Base-by-base conservation (phyloP, 441 rosid genomes). In the Biscutella laevigata region DNA sequence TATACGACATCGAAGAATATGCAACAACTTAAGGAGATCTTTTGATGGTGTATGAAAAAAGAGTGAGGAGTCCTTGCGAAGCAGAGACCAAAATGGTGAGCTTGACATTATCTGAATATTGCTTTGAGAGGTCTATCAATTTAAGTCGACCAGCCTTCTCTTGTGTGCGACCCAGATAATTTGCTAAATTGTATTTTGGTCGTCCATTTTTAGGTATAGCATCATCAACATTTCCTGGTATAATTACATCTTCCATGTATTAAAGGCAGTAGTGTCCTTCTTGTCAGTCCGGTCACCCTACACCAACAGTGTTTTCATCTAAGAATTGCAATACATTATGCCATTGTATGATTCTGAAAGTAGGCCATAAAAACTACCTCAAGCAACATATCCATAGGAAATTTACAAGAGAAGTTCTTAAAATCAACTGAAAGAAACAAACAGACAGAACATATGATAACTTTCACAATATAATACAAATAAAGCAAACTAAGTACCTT, bases 241-340 rank as follows among this genome's bases (percentile, higher is more conserved):
- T 83, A 57, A 86, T 77, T 36, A 83, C 77, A 63, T 86, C 95
- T 86, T 86, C 91, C 95, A 83, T 46, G 95, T 77, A 65, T 77
- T 77, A 29, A 81, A 86, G 39, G 99, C 88, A 72, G 81, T 88
- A 4, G 79, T 69, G 53, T 81, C 88, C 76, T 75, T 83, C 78
- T 82, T 88, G 67, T 92, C 95, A 64, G 99, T 88, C 56, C 97
- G 77, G 56, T 92, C 95, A 42, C 92, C 95, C 99, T 88, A 66
- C 72, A 70, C n/a, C n/a, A n/a, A n/a, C n/a, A n/a, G n/a, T n/a
- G n/a, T n/a, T n/a, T n/a, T n/a, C n/a, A n/a, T n/a, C n/a, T n/a
- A n/a, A n/a, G n/a, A n/a, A n/a, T n/a, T n/a, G n/a, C n/a, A n/a
- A n/a, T n/a, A n/a, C n/a, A n/a, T n/a, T n/a, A n/a, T n/a, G 33